Conservation (phyloP, 768 basidiomycete genomes). For the Exidia glandulosa region DNA sequence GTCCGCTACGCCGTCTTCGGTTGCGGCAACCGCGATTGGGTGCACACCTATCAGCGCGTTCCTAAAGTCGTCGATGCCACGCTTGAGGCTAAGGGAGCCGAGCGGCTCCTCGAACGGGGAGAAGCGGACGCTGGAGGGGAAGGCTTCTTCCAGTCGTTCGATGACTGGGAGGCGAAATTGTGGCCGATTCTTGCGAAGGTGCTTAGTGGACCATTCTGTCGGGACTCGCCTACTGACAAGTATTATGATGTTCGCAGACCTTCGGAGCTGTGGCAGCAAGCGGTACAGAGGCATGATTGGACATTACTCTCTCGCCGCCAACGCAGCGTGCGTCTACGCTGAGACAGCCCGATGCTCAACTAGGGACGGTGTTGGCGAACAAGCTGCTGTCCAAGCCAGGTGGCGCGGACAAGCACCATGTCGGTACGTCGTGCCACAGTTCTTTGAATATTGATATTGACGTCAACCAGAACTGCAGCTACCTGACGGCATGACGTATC, state of each 20-base stretch:
- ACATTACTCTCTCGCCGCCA: background rate
- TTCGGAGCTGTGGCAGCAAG: no score
- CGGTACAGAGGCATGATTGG: no score
- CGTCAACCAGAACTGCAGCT: background rate
- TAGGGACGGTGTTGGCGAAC: conserved; percentile 1
- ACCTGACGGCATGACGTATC: conserved; percentile 3
- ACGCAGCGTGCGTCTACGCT: background rate
- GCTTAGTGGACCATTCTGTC: background rate
- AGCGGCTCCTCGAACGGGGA: conserved; percentile 9
- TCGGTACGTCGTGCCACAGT: background rate
- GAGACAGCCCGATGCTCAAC: conserved; percentile 2
- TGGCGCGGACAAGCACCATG: conserved; percentile 2
- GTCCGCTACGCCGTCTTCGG: conserved; percentile 14
- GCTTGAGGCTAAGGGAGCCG: conserved; percentile 6
- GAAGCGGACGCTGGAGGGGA: conserved; percentile 10
- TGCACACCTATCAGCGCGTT: conserved; percentile 11
- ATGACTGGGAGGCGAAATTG: conserved; percentile 9
- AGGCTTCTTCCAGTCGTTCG: conserved; percentile 13
- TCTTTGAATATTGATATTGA: no score
- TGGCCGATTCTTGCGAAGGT: conserved; percentile 5
- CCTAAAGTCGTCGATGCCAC: conserved; percentile 10
- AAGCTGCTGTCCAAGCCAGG: background rate
- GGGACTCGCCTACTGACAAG: background rate
- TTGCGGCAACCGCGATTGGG: conserved; percentile 15
- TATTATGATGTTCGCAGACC: background rate